These are phyloP conservation scores for Fusarium pseudonygamai DNA, from an alignment of 2,329 filamentous ascomycete genomes.

Conservation along the genomic window DNA sequence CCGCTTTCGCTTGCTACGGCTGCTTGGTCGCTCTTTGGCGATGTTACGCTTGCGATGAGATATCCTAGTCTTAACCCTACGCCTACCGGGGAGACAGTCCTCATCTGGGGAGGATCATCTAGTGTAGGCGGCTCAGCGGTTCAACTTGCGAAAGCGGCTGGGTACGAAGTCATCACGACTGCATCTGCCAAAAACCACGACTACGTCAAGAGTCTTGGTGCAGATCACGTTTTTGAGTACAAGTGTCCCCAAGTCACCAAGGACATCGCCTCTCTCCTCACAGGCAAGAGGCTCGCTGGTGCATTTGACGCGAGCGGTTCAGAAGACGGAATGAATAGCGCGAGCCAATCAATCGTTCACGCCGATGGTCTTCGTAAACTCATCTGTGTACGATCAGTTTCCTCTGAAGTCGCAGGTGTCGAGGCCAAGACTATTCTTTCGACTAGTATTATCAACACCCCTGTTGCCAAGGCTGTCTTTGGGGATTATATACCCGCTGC, in stretches of 20 bases:
- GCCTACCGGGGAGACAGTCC: background rate
- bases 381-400: slow-evolving; percentile 10
- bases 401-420: background rate
- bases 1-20: slow-evolving; percentile 35
- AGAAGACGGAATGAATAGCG: slow-evolving; percentile 2
- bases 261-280: slow-evolving; percentile 19
- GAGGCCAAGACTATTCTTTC: slow-evolving; percentile 10
- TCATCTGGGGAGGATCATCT: slow-evolving; percentile 60
- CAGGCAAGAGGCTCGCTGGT: slow-evolving; percentile 2
- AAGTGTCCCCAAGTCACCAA: slow-evolving; percentile 38
- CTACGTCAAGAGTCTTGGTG: slow-evolving; percentile 55
- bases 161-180: slow-evolving; percentile 57
- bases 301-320: slow-evolving; percentile 18
- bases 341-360: slow-evolving; percentile 6
- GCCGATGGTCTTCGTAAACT: slow-evolving; percentile 19
- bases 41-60: slow-evolving; percentile 10
- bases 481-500: slow-evolving; percentile 21
- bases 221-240: slow-evolving; percentile 57
- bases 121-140: slow-evolving; percentile 57
- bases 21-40: slow-evolving; percentile 34
- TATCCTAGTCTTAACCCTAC: background rate
- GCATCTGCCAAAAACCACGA: slow-evolving; percentile 55
- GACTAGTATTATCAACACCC: slow-evolving; percentile 11
- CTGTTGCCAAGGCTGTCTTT: slow-evolving; percentile 25
- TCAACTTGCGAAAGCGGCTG: slow-evolving; percentile 55